Percentiles rank a stretch among this genome's conserved stretches.
Conservation (phyloP, 2,329 filamentous ascomycete genomes). For the Samsoniella hepiali region DNA sequence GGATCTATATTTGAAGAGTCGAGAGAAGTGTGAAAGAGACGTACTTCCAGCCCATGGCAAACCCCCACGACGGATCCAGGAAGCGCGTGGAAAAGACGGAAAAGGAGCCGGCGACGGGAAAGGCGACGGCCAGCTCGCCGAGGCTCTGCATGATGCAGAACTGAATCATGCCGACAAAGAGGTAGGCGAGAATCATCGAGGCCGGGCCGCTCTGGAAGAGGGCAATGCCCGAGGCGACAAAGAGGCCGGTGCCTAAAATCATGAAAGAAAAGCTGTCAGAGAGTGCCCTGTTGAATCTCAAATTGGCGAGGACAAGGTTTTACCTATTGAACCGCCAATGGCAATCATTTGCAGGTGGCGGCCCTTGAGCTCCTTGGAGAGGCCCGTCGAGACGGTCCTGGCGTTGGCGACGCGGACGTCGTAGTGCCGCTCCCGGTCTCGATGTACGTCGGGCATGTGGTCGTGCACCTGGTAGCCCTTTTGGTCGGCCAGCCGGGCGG, state of each 20-base stretch:
- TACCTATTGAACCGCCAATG: conserved; percentile 78
- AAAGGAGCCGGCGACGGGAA: conserved; percentile 81
- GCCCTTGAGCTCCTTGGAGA: conserved; percentile 68
- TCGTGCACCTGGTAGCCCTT: conserved; percentile 26
- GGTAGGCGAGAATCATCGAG: conserved; percentile 66
- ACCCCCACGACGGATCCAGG: conserved; percentile 81
- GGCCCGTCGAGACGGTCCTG: conserved; percentile 66
- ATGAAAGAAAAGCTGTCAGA: background rate
- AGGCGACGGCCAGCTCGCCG: conserved; percentile 79
- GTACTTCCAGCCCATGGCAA: conserved; percentile 86
- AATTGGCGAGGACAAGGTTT: background rate
- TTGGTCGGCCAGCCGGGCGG: conserved; percentile 36
- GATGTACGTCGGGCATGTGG: conserved; percentile 22
- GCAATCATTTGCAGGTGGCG: conserved; percentile 90
- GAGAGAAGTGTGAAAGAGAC: conserved; percentile 26
- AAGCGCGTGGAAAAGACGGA: conserved; percentile 82
- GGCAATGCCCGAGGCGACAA: conserved; percentile 69
- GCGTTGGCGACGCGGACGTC: conserved; percentile 53
- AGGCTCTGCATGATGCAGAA: conserved; percentile 82
- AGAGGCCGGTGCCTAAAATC: conserved; percentile 65
- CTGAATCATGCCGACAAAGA: conserved; percentile 72
- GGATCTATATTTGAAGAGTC: too few species aligned
- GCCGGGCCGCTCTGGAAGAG: conserved; percentile 69
- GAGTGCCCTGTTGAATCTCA: background rate
- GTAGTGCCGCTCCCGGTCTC: conserved; percentile 38